Evolutionary conservation across 2,329 filamentous ascomycete genomes (phyloP), one percentile per base, ranked within the genome.

Genomic region (Beauveria pseudobassiana): DNA sequence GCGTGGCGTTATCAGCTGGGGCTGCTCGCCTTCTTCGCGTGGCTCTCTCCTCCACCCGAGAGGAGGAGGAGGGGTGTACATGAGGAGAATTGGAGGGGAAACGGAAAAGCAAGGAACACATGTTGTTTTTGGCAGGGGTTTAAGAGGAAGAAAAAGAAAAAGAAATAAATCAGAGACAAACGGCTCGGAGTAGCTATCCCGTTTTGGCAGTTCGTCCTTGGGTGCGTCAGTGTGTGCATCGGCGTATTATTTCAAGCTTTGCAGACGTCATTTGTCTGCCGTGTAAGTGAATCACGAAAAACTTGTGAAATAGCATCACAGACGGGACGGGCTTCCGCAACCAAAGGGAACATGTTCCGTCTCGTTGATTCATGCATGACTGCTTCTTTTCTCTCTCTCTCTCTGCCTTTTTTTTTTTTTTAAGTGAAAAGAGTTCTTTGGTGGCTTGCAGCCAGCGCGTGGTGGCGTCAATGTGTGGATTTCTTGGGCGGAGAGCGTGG

Each of bases 161-260:
- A 28, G 62, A 62, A 63, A 65, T 51, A 59, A 54, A 62, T 49
- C 48, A 63, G 61, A 61, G 59, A 63, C 54, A 61, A 42, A 51
- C 61, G 28, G 50, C 22, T 50, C 56, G 56, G 56, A 59, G 56
- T 30, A 40, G 56, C 22, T 50, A 43, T 51, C 56, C 46, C 22
- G 20, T 59, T 59, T 50, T 42, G 56, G 56, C 56, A 59, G 30
- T 42, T 51, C n/a, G 45, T 50, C 56, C 56, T 51, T 51, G 56
- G 56, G 20, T 51, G 56, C 45, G 18, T 24, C 22, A 4, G 26
- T 26, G 43, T 48, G 26, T 43, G 40, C 43, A 28, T 51, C 43
- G 56, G 46, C 46, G 54, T 57, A 49, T 51, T 22, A 3, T 38
- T 18, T 40, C 10, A 30, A 30, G 28, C 28, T 30, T 30, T 30